Evolutionary conservation across 257 asterid genomes (phyloP).

Genomic region (Gardenia jasminoides): DNA sequence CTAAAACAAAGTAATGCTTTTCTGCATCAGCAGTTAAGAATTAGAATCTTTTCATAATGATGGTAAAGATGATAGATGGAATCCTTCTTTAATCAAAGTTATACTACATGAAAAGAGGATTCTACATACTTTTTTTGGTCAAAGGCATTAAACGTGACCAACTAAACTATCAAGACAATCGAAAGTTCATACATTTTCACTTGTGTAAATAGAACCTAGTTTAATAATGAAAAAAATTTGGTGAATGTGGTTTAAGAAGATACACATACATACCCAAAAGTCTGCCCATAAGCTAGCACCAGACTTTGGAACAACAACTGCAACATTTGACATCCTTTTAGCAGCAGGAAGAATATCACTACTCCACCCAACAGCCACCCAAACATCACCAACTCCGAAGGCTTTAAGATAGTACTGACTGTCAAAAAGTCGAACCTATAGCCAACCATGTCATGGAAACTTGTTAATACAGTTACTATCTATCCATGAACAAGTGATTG

Average conservation of each 20-base stretch:
- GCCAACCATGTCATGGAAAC: slow-evolving; percentile 5
- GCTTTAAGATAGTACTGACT: slow-evolving; percentile 80
- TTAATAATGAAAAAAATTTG: not conserved
- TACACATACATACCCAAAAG: slow-evolving; percentile 65
- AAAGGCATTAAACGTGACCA: not conserved
- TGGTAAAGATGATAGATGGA: not conserved
- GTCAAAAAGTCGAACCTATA: slow-evolving; percentile 85
- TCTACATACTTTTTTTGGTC: not conserved
- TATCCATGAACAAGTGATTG: not conserved
- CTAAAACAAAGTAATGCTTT: not conserved
- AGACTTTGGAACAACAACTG: slow-evolving; percentile 84
- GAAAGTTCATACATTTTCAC: not conserved
- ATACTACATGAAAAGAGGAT: not conserved
- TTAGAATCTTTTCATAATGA: not conserved
- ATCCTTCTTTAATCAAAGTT: not conserved
- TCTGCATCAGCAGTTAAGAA: not conserved
- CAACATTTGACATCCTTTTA: slow-evolving; percentile 78
- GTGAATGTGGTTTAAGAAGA: not conserved
- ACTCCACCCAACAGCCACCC: slow-evolving; percentile 99
- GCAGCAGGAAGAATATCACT: slow-evolving; percentile 83
- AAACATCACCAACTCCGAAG: slow-evolving; percentile 80
- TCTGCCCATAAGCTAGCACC: slow-evolving; percentile 98
- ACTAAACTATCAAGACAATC: not conserved
- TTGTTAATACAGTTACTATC: not conserved
- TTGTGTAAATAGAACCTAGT: not conserved